phyloP scores from a whole-genome alignment of 495 filamentous ascomycete genomes.

The Penicillium turbatum region DNA sequence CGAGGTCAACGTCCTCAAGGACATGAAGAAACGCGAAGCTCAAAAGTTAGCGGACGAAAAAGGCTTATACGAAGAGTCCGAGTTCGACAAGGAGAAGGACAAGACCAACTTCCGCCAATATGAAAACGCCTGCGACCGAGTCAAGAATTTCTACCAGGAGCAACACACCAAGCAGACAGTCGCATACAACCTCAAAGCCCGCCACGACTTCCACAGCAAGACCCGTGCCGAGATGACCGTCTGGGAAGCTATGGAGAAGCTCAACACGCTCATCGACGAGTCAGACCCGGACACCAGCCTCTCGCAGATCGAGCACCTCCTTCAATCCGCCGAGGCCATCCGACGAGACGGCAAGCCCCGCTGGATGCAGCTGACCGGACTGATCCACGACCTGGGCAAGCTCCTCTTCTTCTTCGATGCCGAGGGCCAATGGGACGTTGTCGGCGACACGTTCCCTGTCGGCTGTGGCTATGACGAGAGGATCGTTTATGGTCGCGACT shows the following conservation, averaged over 20 bases:
- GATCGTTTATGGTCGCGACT: slow-evolving; percentile 71
- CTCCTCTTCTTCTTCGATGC: slow-evolving; percentile 80
- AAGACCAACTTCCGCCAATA: slow-evolving; percentile 79
- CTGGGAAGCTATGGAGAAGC: slow-evolving; percentile 87
- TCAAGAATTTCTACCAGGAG: slow-evolving; percentile 78
- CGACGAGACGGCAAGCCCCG: slow-evolving; percentile 82
- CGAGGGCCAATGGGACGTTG: slow-evolving; percentile 86
- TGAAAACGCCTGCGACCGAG: slow-evolving; percentile 69
- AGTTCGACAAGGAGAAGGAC: slow-evolving; percentile 74
- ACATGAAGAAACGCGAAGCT: slow-evolving; percentile 36
- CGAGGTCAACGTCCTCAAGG: slow-evolving; percentile 73
- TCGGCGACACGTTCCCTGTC: slow-evolving; percentile 90
- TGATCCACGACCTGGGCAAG: slow-evolving; percentile 91
- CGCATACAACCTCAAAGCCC: slow-evolving; percentile 74
- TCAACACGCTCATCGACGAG: slow-evolving; percentile 85
- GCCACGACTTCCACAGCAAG: slow-evolving; percentile 63
- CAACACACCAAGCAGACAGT: slow-evolving; percentile 83
- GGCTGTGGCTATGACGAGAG: slow-evolving; percentile 72
- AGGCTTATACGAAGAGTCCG: slow-evolving; percentile 56
- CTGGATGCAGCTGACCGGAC: slow-evolving; percentile 86
- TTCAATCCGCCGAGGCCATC: slow-evolving; percentile 84
- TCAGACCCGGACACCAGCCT: slow-evolving; percentile 83
- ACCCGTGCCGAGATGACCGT: slow-evolving; percentile 71
- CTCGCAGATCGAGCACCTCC: slow-evolving; percentile 80
- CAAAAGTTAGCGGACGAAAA: slow-evolving; percentile 38